Evolutionary conservation across 352 stramenopile genomes (phyloP), one percentile per base, ranked within the genome.

Genomic region (Pythium aphanidermatum): DNA sequence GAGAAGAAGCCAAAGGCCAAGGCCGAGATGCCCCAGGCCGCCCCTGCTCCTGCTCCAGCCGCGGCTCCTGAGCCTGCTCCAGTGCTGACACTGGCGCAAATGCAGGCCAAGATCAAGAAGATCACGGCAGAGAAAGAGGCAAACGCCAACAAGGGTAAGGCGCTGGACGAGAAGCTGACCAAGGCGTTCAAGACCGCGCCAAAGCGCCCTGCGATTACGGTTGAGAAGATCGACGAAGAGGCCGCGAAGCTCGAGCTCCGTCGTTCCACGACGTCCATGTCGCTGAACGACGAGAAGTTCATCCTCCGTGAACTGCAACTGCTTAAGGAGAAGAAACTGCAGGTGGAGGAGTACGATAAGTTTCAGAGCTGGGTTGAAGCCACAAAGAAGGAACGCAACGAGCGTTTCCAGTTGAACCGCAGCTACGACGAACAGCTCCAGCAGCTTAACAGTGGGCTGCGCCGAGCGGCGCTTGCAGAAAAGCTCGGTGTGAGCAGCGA

Each of bases 201-300:
- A 55, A 71, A 74, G 17, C 79, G 79, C 16, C 64, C 71, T 14
- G 68, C 74, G 35, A 69, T 79, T 53, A 66, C 68, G 34, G 58
- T 60, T 1, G 74, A 76, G 33, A 51, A 74, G 20, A 41, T 88
- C 19, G 62, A 75, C 23, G 58, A 69, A 26, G 65, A 85, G 47
- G 86, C 86, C 64, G 45, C 63, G 12, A 51, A 52, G 20, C 74
- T 82, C 32, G 79, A 91, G 51, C 67, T 72, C 33, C 59, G 64
- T 30, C 75, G 76, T 16, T 80, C 59, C 43, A 91, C 79, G 16
- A 86, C 74, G 49, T 79, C 65, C 52, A 88, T 91, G 74, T 70
- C 74, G 24, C 63, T 82, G 2, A 62, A 67, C 13, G 75, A 91
- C 40, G 79, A 91, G 54, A 82, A 82, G 45, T 69, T 66, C 33